These are phyloP conservation scores for Boletus pseudo-olivaceus DNA, from an alignment of 768 basidiomycete genomes.

Conservation along the genomic window DNA sequence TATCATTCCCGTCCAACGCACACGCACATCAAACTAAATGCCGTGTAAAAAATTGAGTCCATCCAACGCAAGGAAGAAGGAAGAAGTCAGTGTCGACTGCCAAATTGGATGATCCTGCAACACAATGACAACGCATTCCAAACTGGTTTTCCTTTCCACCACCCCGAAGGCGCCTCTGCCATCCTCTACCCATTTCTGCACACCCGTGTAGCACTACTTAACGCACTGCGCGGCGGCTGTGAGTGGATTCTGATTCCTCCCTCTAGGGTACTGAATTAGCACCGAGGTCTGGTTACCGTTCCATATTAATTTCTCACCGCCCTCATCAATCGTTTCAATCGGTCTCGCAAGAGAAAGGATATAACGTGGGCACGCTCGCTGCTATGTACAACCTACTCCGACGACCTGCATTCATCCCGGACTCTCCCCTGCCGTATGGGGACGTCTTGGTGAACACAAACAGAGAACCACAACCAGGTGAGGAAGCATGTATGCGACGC, in stretches of 20 bases:
- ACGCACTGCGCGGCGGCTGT: not conserved
- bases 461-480: constrained; percentile 6
- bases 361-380: not conserved
- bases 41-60: no score
- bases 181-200: not conserved
- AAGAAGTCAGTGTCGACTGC: no score
- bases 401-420: not conserved
- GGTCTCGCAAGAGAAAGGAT: not conserved
- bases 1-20: no score
- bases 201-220: no score
- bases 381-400: not conserved
- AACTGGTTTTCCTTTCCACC: no score
- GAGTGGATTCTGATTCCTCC: not conserved
- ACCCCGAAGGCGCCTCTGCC: no score
- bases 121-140: no score
- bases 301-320: not conserved
- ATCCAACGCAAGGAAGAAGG: no score
- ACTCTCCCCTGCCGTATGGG: not conserved
- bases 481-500: not conserved
- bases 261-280: not conserved
- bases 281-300: not conserved
- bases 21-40: no score
- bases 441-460: not conserved
- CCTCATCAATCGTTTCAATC: not conserved
- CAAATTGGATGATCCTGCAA: no score